Evolutionary conservation across 164 flowering plant genomes (phyloP).

Genomic region (Umbellularia californica): DNA sequence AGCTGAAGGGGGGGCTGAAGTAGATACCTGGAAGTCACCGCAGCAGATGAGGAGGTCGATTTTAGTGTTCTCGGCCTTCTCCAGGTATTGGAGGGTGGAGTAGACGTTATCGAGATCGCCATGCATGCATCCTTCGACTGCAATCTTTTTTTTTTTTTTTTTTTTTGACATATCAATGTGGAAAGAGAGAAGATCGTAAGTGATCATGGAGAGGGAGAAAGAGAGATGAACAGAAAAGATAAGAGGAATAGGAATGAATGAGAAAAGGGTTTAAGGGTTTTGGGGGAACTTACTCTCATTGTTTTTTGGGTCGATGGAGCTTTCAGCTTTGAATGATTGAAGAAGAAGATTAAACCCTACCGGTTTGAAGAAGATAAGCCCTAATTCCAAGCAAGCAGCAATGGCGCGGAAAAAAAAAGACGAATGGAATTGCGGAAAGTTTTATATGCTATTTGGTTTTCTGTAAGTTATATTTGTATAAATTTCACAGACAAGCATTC

Average conservation of each 20-base stretch:
- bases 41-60: conserved; percentile 92
- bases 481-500: too few relatives aligned
- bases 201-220: background rate
- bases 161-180: too few relatives aligned
- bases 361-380: too few relatives aligned
- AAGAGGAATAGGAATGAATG: background rate
- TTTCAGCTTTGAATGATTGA: too few relatives aligned
- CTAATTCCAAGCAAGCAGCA: too few relatives aligned
- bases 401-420: too few relatives aligned
- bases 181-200: background rate
- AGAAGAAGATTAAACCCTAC: too few relatives aligned
- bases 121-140: conserved; percentile 98
- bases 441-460: too few relatives aligned
- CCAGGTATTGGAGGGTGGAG: conserved; percentile 57
- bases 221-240: background rate
- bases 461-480: too few relatives aligned
- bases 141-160: conserved; percentile 36
- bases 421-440: too few relatives aligned
- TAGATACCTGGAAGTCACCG: conserved; percentile 91
- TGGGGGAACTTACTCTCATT: background rate
- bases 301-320: too few relatives aligned
- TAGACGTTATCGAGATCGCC: conserved; percentile 92
- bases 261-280: background rate
- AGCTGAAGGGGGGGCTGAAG: too few relatives aligned
- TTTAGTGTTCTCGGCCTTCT: conserved; percentile 57